These are phyloP conservation scores for Chlamydomonas applanata DNA, from an alignment of 139 green algal species.

Conservation along the genomic window DNA sequence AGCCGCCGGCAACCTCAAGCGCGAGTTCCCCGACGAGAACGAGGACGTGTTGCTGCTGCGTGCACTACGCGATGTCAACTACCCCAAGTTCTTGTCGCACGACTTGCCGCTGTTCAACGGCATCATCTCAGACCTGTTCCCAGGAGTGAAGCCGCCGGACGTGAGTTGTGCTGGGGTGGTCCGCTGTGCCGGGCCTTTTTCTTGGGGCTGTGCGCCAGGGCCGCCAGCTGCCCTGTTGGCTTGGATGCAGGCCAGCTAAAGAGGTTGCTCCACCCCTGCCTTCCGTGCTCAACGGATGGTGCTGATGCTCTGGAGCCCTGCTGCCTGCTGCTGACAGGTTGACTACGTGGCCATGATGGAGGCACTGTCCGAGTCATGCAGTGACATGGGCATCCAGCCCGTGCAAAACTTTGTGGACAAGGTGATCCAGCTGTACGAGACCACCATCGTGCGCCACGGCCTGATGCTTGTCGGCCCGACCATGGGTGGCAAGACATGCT, in stretches of 20 bases:
- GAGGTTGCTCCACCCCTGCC: too few species aligned
- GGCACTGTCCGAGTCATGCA: slow-evolving; percentile 46
- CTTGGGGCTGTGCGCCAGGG: too few species aligned
- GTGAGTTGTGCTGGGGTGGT: slow-evolving; percentile 6
- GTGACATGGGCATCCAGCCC: slow-evolving; percentile 51
- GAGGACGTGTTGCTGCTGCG: slow-evolving; percentile 74
- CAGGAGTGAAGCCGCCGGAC: slow-evolving; percentile 40
- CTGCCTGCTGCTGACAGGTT: slow-evolving; percentile 24
- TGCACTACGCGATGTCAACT: slow-evolving; percentile 71
- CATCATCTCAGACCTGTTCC: slow-evolving; percentile 79
- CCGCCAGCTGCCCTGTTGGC: too few species aligned
- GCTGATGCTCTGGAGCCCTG: too few species aligned
- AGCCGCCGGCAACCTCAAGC: slow-evolving; percentile 79
- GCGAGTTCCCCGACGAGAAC: slow-evolving; percentile 62
- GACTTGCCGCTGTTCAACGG: slow-evolving; percentile 76
- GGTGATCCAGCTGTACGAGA: slow-evolving; percentile 87
- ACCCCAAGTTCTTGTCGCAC: slow-evolving; percentile 74
- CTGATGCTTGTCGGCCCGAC: slow-evolving; percentile 85
- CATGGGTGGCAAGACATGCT: slow-evolving; percentile 76
- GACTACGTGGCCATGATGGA: slow-evolving; percentile 54
- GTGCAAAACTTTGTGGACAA: slow-evolving; percentile 67
- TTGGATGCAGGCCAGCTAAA: too few species aligned
- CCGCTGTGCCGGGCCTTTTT: too few species aligned
- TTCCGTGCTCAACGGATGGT: too few species aligned
- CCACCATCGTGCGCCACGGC: slow-evolving; percentile 79